Conservation (phyloP, 169 alveolate genomes). For the Haemoproteus tartakovskyi region DNA sequence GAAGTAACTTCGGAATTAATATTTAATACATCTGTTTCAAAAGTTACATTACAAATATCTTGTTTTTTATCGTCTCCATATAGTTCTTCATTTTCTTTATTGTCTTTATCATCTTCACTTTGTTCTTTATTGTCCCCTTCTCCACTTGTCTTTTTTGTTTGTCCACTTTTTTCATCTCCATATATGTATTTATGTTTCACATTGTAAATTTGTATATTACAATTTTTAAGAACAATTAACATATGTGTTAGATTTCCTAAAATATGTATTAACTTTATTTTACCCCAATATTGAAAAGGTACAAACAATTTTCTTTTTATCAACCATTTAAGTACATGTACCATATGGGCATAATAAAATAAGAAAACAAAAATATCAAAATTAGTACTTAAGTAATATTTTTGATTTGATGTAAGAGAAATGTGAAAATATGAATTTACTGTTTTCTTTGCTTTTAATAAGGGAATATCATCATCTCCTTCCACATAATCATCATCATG, state of each 20-base stretch:
- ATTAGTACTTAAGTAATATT: constrained; percentile 37
- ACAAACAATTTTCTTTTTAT: constrained; percentile 43
- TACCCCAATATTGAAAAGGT: constrained; percentile 32
- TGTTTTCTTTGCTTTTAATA: too few species aligned
- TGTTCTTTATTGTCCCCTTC: neutral
- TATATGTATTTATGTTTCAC: constrained; percentile 29
- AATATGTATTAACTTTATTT: constrained; percentile 4
- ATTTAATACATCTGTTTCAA: neutral
- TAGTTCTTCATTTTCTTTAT: neutral
- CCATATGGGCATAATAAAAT: constrained; percentile 41
- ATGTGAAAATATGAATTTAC: constrained; percentile 7
- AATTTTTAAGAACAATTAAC: constrained; percentile 33
- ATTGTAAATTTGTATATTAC: constrained; percentile 35
- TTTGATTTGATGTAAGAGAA: constrained; percentile 42
- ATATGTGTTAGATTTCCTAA: constrained; percentile 35
- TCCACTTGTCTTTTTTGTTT: neutral
- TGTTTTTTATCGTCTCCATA: neutral
- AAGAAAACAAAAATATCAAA: constrained; percentile 50
- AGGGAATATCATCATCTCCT: too few species aligned
- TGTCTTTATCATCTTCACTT: neutral
- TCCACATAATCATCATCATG: too few species aligned
- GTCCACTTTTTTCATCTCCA: neutral
- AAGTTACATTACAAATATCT: neutral
- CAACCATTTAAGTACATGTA: constrained; percentile 28
- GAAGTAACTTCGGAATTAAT: constrained; percentile 25